phyloP scores from a whole-genome alignment of 129 eudicot genomes.

The Cynara cardunculus region DNA sequence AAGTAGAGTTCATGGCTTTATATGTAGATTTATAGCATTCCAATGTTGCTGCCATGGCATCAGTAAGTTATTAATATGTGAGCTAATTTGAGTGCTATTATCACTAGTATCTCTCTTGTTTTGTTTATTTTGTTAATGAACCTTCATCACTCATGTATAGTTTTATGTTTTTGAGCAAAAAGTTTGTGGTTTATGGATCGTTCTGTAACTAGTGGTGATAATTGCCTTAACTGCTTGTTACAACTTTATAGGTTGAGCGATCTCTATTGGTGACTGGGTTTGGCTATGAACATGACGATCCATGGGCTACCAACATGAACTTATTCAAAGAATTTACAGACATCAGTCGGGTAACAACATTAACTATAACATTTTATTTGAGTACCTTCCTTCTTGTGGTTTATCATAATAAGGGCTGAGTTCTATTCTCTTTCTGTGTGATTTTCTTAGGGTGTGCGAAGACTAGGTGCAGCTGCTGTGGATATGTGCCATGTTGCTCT shows the following conservation, averaged over 20 bases:
- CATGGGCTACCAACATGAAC: slow-evolving; percentile 91
- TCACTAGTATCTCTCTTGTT: neutral
- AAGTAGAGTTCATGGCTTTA: neutral
- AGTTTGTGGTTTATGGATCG: neutral
- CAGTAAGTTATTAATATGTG: neutral
- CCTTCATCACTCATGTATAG: neutral
- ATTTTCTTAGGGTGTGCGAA: slow-evolving; percentile 73
- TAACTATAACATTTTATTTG: neutral
- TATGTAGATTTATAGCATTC: neutral
- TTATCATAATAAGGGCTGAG: neutral
- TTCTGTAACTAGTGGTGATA: neutral
- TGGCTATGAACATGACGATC: slow-evolving; percentile 97
- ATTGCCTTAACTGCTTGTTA: neutral
- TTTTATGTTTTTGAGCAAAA: neutral
- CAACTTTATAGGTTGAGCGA: slow-evolving; percentile 61
- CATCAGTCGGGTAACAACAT: slow-evolving; percentile 70
- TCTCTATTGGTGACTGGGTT: slow-evolving; percentile 96
- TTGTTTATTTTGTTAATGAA: neutral
- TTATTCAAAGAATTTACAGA: slow-evolving; percentile 96
- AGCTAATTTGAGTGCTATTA: neutral
- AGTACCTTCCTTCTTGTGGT: neutral
- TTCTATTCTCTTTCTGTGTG: slow-evolving; percentile 13
- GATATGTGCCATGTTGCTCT: slow-evolving; percentile 99
- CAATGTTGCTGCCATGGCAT: neutral
- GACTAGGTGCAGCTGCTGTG: slow-evolving; percentile 97